Evolutionary conservation across 2,329 filamentous ascomycete species (phyloP), one percentile per base, ranked within the genome.

Genomic region (Penicillium sp.): DNA sequence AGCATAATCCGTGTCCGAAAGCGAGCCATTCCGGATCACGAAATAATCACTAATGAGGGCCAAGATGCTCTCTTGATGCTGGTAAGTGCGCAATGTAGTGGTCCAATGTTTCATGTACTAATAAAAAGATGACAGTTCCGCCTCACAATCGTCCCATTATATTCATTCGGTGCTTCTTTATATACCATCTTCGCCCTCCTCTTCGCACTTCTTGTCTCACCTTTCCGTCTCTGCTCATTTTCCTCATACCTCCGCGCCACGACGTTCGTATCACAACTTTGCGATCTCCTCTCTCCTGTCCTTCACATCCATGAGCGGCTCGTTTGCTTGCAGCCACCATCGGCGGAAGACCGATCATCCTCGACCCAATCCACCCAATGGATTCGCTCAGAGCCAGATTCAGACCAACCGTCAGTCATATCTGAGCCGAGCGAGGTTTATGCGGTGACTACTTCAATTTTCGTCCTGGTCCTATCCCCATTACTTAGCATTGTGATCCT

Each of bases 401-500:
- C 55, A 8, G 65, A 65, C 38, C 59, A 60, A 19, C 65, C 60
- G 63, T 68, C 63, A 31, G 60, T 44, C 53, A 57, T 54, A 54
- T 65, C 55, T 39, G 71, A 68, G 58, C 67, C 58, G 53, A 72
- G 62, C 62, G 71, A 67, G 62, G 74, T 70, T 58, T 75, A 72
- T 59, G 75, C 69, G 10, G 58, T 71, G 19, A 60, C 64, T 39
- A 65, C 66, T 63, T 75, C 86, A 16, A 70, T 86, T 9, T 60
- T 79, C 51, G 77, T 86, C 48, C 79, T 84, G 59, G 64, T 84
- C 1, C 70, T 84, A 27, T 83, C 83, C 4, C 83, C 84, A 2
- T 65, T 87, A 39, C 70, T 86, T 48, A 83, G 82, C 52, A 70
- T 85, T 11, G 82, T 79, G 38, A 76, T 86, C 46, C 78, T 84